Base-by-base conservation (phyloP, 2,329 filamentous ascomycete genomes). In the Chrysosporium keratinophilum region DNA sequence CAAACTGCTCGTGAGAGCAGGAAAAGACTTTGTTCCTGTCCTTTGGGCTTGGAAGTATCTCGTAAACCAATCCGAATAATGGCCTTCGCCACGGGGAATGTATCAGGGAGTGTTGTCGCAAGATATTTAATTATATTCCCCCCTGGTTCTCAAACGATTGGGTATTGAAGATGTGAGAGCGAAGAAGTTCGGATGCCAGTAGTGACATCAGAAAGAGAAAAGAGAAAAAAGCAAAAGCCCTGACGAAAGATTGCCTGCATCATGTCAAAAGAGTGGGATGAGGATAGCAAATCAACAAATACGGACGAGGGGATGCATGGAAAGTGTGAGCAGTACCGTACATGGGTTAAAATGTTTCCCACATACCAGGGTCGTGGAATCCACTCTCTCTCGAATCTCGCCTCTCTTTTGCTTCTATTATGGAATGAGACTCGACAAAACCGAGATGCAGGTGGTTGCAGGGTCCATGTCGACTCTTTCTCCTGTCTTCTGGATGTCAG, bases 331-430 rank as follows among this genome's bases (percentile, higher is more conserved):
- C 23, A 28, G 23, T 28, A n/a, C n/a, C n/a, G n/a, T n/a, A 7
- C 23, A 28, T 4, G 23, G 23, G 23, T 28, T 4, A 7, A 28
- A 28, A 7, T 28, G 23, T 7, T 28, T 28, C n/a, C 50, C 50
- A 52, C 39, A 44, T 17, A 52, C 50, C 50, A 45, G 50, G 40
- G 23, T 46, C 6, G 28, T 52, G 50, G 48, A 52, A 34, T 12
- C 41, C 39, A 42, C 41, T n/a, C 12, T 5, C 17, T 37, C 20
- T 37, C 31, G n/a, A 23, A 15, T 31, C 11, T 31, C 44, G 7
- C 11, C 20, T 17, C 15, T n/a, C 40, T 17, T 20, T 39, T 9
- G n/a, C 28, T 41, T 39, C 23, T 20, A 17, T 14, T 50, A 5
- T 50, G 3, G 41, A 43, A 7, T 9, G 17, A 10, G 12, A 17